Conservation (phyloP, 2,329 filamentous ascomycete genomes). For the Neophaeococcomyces mojaviensis region DNA sequence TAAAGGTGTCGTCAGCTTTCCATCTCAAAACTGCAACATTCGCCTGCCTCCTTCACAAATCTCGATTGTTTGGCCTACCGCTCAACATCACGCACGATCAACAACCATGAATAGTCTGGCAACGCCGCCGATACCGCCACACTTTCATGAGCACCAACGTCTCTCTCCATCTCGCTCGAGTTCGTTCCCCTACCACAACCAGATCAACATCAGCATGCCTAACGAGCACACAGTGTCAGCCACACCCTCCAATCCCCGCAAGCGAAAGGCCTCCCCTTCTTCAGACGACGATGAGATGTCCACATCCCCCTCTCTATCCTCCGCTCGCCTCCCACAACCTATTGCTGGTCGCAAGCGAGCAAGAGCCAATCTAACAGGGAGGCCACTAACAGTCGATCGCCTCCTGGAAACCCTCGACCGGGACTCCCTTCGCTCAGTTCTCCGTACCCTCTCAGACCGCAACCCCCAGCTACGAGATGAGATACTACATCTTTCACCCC, state of each 20-base stretch:
- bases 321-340: slow-evolving; percentile 1
- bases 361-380: slow-evolving; percentile 61
- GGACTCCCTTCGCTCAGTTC: slow-evolving; percentile 71
- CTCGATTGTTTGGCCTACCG: neutral
- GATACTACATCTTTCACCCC: slow-evolving; percentile 73
- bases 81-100: slow-evolving; percentile 13
- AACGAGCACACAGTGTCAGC: slow-evolving; percentile 24
- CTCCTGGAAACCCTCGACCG: slow-evolving; percentile 91
- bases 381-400: slow-evolving; percentile 60
- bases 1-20: too few species aligned
- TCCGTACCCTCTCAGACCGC: slow-evolving; percentile 86
- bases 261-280: slow-evolving; percentile 65
- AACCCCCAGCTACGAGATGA: slow-evolving; percentile 81
- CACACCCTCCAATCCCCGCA: slow-evolving; percentile 46
- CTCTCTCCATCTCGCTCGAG: slow-evolving; percentile 54
- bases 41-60: neutral
- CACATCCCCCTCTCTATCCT: slow-evolving; percentile 72
- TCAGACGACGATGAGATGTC: slow-evolving; percentile 65
- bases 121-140: slow-evolving; percentile 53
- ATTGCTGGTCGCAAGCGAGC: slow-evolving; percentile 61
- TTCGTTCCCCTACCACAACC: slow-evolving; percentile 31
- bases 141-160: slow-evolving; percentile 54
- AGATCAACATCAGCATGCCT: slow-evolving; percentile 3
- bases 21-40: neutral
- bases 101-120: slow-evolving; percentile 55